Evolutionary conservation across 164 flowering plant species (phyloP).

Genomic region (Buxus sempervirens): DNA sequence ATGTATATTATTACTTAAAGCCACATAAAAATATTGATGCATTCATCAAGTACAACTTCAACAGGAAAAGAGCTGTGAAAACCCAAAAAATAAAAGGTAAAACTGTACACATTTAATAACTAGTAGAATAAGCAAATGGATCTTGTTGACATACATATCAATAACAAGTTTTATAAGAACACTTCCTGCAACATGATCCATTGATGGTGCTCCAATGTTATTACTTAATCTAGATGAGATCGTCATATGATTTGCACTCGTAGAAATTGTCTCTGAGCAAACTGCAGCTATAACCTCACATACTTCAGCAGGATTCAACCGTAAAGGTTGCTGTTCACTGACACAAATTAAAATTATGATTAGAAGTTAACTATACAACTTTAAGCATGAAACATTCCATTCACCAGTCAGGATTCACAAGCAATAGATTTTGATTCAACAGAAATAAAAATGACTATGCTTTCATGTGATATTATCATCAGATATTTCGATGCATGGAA

Average conservation of each 20-base stretch:
- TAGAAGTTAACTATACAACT: conserved; percentile 3
- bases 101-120: not conserved
- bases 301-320: conserved; percentile 83
- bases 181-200: conserved; percentile 89
- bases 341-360: conserved; percentile 16
- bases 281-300: conserved; percentile 91
- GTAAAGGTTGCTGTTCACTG: conserved; percentile 97
- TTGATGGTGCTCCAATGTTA: conserved; percentile 71
- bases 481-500: not conserved
- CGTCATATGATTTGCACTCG: conserved; percentile 52
- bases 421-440: not conserved
- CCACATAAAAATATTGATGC: not conserved
- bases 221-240: conserved; percentile 68
- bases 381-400: not conserved
- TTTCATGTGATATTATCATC: not conserved
- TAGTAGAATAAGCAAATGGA: conserved; percentile 8
- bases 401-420: not conserved
- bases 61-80: not conserved
- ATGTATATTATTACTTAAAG: not conserved
- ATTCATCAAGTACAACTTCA: not conserved
- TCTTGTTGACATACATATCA: conserved; percentile 82
- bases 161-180: conserved; percentile 96
- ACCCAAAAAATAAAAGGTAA: not conserved
- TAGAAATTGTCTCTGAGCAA: conserved; percentile 69
- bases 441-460: not conserved